Conservation (phyloP, 768 basidiomycete genomes). For the Hygrocybe punicea region DNA sequence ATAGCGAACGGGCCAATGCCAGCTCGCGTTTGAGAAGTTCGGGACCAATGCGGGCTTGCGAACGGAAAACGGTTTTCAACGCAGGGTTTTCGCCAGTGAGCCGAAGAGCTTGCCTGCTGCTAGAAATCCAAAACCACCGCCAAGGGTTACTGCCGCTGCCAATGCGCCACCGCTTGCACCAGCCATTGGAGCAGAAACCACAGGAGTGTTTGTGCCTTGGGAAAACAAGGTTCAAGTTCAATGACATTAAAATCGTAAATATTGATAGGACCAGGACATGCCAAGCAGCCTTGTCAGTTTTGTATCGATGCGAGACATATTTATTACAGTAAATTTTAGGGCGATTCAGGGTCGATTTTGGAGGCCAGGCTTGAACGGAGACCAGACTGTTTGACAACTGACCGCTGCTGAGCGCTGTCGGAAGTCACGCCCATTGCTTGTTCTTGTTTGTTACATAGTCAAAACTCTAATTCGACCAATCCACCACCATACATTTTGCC, state of each 20-base stretch:
- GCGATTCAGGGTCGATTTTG: too few relatives aligned
- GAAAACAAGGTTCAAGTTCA: neutral
- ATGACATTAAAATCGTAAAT: neutral
- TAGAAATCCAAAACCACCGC: constrained; percentile 75
- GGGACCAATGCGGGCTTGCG: constrained; percentile 46
- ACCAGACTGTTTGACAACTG: too few relatives aligned
- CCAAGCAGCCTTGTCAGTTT: neutral
- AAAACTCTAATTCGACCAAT: constrained; percentile 4
- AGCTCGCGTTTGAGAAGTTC: constrained; percentile 51
- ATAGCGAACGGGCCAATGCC: constrained; percentile 44
- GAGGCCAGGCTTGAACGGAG: too few relatives aligned
- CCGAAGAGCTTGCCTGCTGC: constrained; percentile 47
- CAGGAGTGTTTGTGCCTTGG: constrained; percentile 54
- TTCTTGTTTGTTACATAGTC: constrained; percentile 3
- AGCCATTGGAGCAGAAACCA: constrained; percentile 69
- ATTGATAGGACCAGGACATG: neutral
- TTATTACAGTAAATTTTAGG: too few relatives aligned
- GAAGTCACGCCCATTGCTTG: constrained; percentile 1
- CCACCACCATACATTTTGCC: constrained; percentile 2
- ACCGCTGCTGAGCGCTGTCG: too few relatives aligned
- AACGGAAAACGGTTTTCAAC: neutral
- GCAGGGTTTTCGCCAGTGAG: neutral
- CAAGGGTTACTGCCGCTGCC: constrained; percentile 59
- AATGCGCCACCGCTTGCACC: constrained; percentile 59
- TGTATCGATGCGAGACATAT: too few relatives aligned